Base-by-base conservation (phyloP, 371 early-diverging fungal genomes). In the Mucor sp. region DNA sequence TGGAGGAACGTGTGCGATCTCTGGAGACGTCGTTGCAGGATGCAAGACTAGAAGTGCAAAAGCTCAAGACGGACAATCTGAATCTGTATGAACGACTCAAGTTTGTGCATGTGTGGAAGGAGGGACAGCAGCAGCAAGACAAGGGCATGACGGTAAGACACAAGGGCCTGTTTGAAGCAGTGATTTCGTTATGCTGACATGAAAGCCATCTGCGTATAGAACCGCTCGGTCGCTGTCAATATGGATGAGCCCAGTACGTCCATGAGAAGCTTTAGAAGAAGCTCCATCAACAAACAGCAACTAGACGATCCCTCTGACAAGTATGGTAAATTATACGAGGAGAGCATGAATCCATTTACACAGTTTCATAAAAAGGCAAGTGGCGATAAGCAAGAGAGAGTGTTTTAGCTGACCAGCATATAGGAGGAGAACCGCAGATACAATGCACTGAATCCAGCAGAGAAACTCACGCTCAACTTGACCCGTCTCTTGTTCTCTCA, bases 81-180 rank as follows among this genome's bases (percentile, higher is more conserved):
- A 91, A 93, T 61, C 74, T 97, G 39, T 97, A 93, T 67, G 95
- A 96, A 69, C 90, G 92, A 68, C 82, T 94, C 37, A 87, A 90
- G 65, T 97, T 84, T 69, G 81, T 84, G 0, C 84, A 83, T 68
- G 84, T 83, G 23, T 83, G 83, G 83, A 83, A 80, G 63, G 83
- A 83, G 58, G 80, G 77, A 27, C 76, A 79, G 48, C 72, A 62
- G 12, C 57, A 70, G 50, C 57, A 70, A 44, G 58, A 64, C 3
- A 55, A 47, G 15, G 73, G 74, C 14, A 56, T 72, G 19, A 63
- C 65, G 41, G 78, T 77, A 73, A 71, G 73, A 56, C 19, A 56
- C 19, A 47, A 59, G 1, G 6, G 25, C 23, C 2, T 33, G 33
- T 33, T 30, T 30, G 4, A 30, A 44, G 12, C 9, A 4, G 32